Percentiles rank a stretch among this genome's conserved stretches.
These are phyloP conservation scores for Aspergillus calidoustus DNA, from an alignment of 2,329 filamentous ascomycete species.

Conservation along the genomic window DNA sequence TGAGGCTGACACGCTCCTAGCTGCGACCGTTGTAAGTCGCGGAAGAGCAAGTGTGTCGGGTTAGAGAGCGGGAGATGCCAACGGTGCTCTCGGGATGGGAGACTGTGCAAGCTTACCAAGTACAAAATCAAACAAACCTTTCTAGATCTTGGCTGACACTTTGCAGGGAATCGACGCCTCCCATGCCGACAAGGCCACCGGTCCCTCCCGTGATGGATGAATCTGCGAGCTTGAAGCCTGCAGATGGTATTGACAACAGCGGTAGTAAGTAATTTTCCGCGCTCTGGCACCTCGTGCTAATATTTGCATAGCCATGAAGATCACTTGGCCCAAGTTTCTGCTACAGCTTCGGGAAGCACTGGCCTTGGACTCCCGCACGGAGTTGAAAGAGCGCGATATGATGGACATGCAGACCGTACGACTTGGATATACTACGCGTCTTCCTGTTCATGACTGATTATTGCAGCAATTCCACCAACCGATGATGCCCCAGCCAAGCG, in stretches of 20 bases:
- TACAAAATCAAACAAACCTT: not conserved
- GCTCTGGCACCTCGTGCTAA: slow-evolving; percentile 14
- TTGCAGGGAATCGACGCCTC: not conserved
- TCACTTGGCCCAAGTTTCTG: slow-evolving; percentile 21
- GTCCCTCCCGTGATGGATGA: not conserved
- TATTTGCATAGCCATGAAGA: not conserved
- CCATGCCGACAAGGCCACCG: not conserved
- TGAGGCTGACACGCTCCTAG: slow-evolving; percentile 11
- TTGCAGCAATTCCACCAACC: slow-evolving; percentile 10
- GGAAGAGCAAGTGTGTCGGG: slow-evolving; percentile 42
- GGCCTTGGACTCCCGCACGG: slow-evolving; percentile 17
- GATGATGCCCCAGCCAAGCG: slow-evolving; percentile 9
- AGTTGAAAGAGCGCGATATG: slow-evolving; percentile 19
- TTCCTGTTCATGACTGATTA: not conserved
- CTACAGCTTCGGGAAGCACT: slow-evolving; percentile 25
- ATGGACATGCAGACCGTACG: slow-evolving; percentile 23
- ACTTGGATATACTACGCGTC: too few species aligned
- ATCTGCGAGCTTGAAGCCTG: not conserved
- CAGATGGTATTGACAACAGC: too few species aligned
- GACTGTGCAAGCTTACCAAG: not conserved
- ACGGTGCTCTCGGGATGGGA: slow-evolving; percentile 16
- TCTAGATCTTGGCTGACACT: not conserved
- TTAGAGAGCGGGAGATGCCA: slow-evolving; percentile 34
- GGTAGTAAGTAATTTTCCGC: not conserved
- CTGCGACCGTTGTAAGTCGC: slow-evolving; percentile 41